Evolutionary conservation across 2,329 filamentous ascomycete species (phyloP).

Genomic region (Dactylellina parvicollis): DNA sequence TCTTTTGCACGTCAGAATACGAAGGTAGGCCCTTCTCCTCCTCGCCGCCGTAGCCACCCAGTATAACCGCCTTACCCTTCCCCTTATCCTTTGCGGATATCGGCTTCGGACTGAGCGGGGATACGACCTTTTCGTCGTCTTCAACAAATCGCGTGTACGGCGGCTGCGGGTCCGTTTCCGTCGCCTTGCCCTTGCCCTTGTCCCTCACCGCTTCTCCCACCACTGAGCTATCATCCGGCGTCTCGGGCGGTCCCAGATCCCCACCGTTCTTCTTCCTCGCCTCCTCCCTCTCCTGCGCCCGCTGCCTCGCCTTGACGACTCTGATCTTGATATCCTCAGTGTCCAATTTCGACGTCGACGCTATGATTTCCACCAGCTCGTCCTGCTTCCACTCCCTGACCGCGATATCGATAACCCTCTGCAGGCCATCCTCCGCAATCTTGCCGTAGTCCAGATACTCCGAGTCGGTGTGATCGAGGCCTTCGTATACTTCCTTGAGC

Average conservation of each 20-base stretch:
- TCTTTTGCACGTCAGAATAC: constrained; percentile 26
- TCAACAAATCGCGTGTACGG: no score
- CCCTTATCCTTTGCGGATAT: constrained; percentile 44
- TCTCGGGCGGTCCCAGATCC: constrained; percentile 9
- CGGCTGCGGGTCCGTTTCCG: constrained; percentile 8
- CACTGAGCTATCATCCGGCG: background rate
- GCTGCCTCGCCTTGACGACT: constrained; percentile 15
- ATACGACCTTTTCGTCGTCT: no score
- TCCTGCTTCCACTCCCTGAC: constrained; percentile 21
- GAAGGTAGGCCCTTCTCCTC: constrained; percentile 26
- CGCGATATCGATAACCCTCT: constrained; percentile 12
- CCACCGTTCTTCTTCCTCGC: constrained; percentile 6
- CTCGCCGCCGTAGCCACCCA: constrained; percentile 1
- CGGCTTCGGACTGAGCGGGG: constrained; percentile 33
- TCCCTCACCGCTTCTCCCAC: constrained; percentile 4
- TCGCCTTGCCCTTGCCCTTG: constrained; percentile 29
- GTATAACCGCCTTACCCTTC: constrained; percentile 42
- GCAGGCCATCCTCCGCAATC: constrained; percentile 17
- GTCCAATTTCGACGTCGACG: constrained; percentile 24
- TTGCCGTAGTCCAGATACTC: constrained; percentile 40
- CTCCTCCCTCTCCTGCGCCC: background rate
- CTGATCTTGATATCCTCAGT: constrained; percentile 18
- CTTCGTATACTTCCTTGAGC: constrained; percentile 37
- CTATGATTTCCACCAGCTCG: constrained; percentile 32
- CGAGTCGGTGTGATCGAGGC: constrained; percentile 3